These are phyloP conservation scores for Cryptococcus sp. DNA, from an alignment of 1,284 basidiomycete genomes.

Conservation along the genomic window DNA sequence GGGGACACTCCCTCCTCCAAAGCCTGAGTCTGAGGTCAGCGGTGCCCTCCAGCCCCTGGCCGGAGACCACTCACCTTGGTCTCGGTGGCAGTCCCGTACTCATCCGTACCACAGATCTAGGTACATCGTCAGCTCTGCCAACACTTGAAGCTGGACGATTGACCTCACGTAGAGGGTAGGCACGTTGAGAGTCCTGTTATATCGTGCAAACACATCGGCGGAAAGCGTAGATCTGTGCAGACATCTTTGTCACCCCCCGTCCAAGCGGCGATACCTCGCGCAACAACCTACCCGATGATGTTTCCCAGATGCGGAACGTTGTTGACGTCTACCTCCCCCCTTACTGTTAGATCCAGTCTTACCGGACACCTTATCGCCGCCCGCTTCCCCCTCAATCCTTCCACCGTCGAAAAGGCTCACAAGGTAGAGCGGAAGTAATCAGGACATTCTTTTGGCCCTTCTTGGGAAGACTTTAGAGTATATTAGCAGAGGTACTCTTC, in stretches of 20 bases:
- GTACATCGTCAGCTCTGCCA: conserved; percentile 57
- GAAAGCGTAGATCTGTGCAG: conserved; percentile 57
- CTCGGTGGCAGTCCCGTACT: conserved; percentile 98
- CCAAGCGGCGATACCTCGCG: not conserved
- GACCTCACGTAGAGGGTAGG: conserved; percentile 50
- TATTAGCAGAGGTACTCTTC: not conserved
- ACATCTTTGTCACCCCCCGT: not conserved
- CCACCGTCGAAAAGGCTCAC: conserved; percentile 30
- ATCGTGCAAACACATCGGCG: conserved; percentile 95
- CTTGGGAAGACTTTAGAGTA: conserved; percentile 65
- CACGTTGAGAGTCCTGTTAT: conserved; percentile 55
- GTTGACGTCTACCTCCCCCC: conserved; percentile 67
- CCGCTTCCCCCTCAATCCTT: not conserved
- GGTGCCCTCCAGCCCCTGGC: not conserved
- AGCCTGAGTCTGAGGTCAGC: conserved; percentile 56
- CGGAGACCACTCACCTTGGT: conserved; percentile 55
- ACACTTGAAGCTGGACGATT: conserved; percentile 44
- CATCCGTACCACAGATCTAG: conserved; percentile 97
- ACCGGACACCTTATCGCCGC: not conserved
- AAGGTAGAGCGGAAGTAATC: conserved; percentile 94
- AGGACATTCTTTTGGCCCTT: conserved; percentile 82
- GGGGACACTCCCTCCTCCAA: conserved; percentile 89
- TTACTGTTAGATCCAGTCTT: not conserved
- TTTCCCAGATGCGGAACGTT: conserved; percentile 99
- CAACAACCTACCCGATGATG: conserved; percentile 84